phyloP scores from a whole-genome alignment of 192 early-diverging fungal genomes.

The Jimgerdemannia lactiflua region DNA sequence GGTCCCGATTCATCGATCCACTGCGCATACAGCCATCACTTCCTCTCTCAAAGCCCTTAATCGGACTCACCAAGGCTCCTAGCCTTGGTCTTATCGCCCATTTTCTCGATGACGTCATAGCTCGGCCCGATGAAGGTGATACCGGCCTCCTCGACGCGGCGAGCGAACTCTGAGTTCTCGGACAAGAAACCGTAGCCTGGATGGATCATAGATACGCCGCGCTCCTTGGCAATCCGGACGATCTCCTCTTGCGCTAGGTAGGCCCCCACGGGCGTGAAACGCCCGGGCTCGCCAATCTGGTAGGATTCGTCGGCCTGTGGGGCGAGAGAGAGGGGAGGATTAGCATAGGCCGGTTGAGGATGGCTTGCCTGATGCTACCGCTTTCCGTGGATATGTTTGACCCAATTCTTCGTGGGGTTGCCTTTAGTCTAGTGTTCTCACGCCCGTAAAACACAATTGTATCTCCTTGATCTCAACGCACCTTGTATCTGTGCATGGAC shows the following conservation, averaged over 20 bases:
- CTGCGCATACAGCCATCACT: too few species aligned
- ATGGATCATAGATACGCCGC: constrained; percentile 85
- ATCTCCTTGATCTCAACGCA: constrained; percentile 11
- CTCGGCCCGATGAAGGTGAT: constrained; percentile 91
- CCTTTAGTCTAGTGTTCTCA: background rate
- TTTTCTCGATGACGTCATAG: constrained; percentile 78
- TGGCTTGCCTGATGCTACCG: background rate
- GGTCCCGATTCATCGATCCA: too few species aligned
- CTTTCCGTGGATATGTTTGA: too few species aligned
- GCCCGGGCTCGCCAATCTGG: constrained; percentile 84
- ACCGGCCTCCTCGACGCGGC: constrained; percentile 83
- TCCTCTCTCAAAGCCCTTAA: background rate
- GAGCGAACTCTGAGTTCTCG: constrained; percentile 92
- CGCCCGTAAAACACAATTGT: background rate
- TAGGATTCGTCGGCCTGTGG: constrained; percentile 88
- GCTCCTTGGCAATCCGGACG: constrained; percentile 78
- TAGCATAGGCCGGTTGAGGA: background rate
- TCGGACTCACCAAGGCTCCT: constrained; percentile 64
- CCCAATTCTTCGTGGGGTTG: too few species aligned
- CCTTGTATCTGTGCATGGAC: constrained; percentile 92
- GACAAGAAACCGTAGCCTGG: constrained; percentile 97
- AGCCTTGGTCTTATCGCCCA: constrained; percentile 97
- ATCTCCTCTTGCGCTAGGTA: constrained; percentile 95
- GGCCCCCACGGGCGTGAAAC: constrained; percentile 89
- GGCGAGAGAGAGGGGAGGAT: background rate